Evolutionary conservation across 371 early-diverging fungal species (phyloP), one percentile per base, ranked within the genome.

Genomic region (Apophysomyces trapeziformis): DNA sequence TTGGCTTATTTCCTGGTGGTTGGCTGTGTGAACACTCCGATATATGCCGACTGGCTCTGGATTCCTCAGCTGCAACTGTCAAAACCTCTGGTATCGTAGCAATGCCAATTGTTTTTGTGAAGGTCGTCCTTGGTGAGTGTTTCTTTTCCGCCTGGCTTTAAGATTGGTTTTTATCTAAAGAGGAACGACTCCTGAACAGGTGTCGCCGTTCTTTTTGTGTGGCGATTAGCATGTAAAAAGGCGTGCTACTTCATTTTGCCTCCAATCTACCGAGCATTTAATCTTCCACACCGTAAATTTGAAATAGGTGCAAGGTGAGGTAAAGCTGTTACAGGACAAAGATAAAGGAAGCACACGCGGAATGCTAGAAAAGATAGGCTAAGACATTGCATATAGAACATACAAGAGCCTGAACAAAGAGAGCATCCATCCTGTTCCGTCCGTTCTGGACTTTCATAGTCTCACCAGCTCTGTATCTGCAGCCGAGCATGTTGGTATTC

Each of bases 1-100:
- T 88, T 62, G 93, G 93, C 6, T 60, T 91, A 9, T 73, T 89
- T 59, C 82, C 88, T 21, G 91, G 90, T 39, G 83, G 84, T 58
- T 89, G 88, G 89, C 26, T 77, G 7, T 80, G 79, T 62, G 69
- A 78, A 11, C 73, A 73, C 4, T 72, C 79, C 13, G 74, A 82
- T 0, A 76, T 71, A 59, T 83, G 69, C 71, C 64, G 63, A 41
- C 58, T 67, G 66, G 74, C 72, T 45, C 72, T 72, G 67, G 66
- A 54, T 37, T 54, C 72, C 4, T 5, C 59, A 12, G 72, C 74
- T 0, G 75, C 77, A 12, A 80, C 82, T 9, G 70, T 78, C 47
- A 70, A 80, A 5, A 82, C 79, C 26, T 70, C 71, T 58, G 70
- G 69, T 36, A 61, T 66, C 12, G 59, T 74, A 4, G 75, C 69